Conservation (phyloP, 352 stramenopile species). For the Phytopythium chamaehyphon region DNA sequence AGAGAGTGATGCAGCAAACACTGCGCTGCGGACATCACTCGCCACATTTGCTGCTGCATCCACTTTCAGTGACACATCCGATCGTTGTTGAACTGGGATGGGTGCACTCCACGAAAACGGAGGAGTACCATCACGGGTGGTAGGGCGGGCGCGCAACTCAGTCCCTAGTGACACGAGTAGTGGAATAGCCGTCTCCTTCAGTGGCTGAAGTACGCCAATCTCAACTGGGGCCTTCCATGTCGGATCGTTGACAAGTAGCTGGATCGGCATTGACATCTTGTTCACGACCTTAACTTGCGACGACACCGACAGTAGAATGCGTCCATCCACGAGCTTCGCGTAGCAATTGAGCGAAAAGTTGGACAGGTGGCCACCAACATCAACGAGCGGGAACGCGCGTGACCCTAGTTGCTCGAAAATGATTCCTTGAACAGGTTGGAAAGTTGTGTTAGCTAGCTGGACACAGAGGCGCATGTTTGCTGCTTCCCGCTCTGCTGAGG, state of each 20-base stretch:
- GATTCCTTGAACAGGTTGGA: conserved; percentile 73
- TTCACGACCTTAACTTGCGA: conserved; percentile 79
- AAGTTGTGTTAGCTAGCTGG: conserved; percentile 50
- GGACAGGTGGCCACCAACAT: conserved; percentile 42
- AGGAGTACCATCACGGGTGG: neutral
- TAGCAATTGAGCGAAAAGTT: conserved; percentile 61
- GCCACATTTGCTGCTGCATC: conserved; percentile 36
- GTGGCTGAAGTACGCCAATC: conserved; percentile 54
- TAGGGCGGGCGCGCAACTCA: conserved; percentile 60
- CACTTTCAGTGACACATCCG: conserved; percentile 52
- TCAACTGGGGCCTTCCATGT: conserved; percentile 70
- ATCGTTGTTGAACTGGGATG: conserved; percentile 70
- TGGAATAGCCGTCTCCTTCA: conserved; percentile 61
- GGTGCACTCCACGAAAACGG: conserved; percentile 68
- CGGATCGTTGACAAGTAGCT: conserved; percentile 79
- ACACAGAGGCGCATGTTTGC: conserved; percentile 59
- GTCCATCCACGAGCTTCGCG: conserved; percentile 66
- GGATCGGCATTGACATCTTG: conserved; percentile 58
- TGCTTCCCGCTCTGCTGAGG: conserved; percentile 46
- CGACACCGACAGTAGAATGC: conserved; percentile 73
- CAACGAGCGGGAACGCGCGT: conserved; percentile 58
- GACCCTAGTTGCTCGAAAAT: conserved; percentile 76
- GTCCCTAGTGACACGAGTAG: conserved; percentile 63
- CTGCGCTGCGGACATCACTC: conserved; percentile 24
- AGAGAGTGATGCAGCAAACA: conserved; percentile 65